Evolutionary conservation across 1,284 basidiomycete genomes (phyloP).

Genomic region (Boletus subluridellus): DNA sequence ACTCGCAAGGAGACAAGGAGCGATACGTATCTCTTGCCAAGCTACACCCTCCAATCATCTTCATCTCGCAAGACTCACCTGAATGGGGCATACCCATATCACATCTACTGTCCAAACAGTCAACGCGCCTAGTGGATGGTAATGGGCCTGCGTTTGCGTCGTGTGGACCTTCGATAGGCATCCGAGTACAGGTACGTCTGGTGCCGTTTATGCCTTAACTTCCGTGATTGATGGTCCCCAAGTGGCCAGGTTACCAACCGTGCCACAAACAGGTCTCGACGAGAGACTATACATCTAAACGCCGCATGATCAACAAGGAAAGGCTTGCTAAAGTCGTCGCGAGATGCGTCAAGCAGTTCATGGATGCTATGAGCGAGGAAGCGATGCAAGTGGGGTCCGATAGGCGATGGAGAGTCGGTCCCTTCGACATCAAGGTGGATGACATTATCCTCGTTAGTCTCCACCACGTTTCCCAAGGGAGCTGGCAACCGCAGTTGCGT

Average conservation of each 20-base stretch:
- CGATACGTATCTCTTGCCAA: slow-evolving; percentile 68
- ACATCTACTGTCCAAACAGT: slow-evolving; percentile 43
- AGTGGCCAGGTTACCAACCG: slow-evolving; percentile 70
- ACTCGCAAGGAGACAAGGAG: slow-evolving; percentile 61
- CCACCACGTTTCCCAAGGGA: slow-evolving; percentile 71
- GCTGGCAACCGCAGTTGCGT: slow-evolving; percentile 69
- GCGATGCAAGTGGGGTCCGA: slow-evolving; percentile 10
- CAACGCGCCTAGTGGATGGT: slow-evolving; percentile 41
- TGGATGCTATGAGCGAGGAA: neutral
- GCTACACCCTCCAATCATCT: slow-evolving; percentile 57
- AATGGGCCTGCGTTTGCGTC: slow-evolving; percentile 59
- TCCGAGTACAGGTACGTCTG: slow-evolving; percentile 43
- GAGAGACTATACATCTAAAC: slow-evolving; percentile 62
- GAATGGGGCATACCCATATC: slow-evolving; percentile 55
- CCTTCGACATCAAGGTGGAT: slow-evolving; percentile 49
- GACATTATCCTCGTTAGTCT: slow-evolving; percentile 64
- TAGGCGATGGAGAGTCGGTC: slow-evolving; percentile 50
- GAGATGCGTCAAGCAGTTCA: slow-evolving; percentile 41
- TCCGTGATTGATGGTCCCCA: neutral
- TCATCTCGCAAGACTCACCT: slow-evolving; percentile 46
- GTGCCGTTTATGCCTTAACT: slow-evolving; percentile 39
- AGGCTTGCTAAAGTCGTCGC: slow-evolving; percentile 61
- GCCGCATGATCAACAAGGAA: slow-evolving; percentile 57
- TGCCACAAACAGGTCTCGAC: slow-evolving; percentile 69
- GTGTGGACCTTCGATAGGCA: slow-evolving; percentile 65